These are phyloP conservation scores for Cercospora sesami DNA, from an alignment of 2,329 filamentous ascomycete genomes.

Conservation along the genomic window DNA sequence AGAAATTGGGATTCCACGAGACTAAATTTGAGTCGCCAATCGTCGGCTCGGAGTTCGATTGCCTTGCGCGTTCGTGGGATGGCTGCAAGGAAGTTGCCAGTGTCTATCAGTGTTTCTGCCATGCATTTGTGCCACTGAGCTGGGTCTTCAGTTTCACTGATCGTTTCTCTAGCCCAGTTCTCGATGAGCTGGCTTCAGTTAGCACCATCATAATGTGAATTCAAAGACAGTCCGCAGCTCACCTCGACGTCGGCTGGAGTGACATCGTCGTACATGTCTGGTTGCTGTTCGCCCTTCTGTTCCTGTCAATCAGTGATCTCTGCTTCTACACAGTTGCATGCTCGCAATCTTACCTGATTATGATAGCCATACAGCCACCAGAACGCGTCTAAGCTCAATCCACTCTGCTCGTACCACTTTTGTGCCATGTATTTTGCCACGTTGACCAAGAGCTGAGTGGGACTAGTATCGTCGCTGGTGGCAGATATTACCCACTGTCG, in stretches of 20 bases:
- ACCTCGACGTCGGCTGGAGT: background rate
- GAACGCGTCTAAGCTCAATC: background rate
- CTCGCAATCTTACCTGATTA: background rate
- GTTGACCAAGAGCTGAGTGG: background rate
- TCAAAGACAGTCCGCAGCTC: background rate
- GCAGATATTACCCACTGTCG: background rate
- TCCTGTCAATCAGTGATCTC: background rate
- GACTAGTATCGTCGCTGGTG: background rate
- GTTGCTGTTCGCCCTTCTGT: background rate
- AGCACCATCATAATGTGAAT: background rate
- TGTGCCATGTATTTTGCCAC: background rate
- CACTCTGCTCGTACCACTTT: background rate
- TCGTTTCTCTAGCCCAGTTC: background rate
- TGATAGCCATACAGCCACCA: background rate
- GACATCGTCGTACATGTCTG: background rate
- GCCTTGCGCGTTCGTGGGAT: background rate
- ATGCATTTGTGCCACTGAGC: background rate
- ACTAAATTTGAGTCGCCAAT: background rate
- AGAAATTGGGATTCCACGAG: background rate
- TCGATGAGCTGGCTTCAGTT: background rate
- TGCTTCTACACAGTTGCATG: background rate
- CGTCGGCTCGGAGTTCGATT: background rate
- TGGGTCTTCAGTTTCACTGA: background rate
- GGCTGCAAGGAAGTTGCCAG: background rate
- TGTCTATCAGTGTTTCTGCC: background rate